These are phyloP conservation scores for Cenchrus americanus DNA, from an alignment of 176 grass and related monocot genomes.

Conservation along the genomic window DNA sequence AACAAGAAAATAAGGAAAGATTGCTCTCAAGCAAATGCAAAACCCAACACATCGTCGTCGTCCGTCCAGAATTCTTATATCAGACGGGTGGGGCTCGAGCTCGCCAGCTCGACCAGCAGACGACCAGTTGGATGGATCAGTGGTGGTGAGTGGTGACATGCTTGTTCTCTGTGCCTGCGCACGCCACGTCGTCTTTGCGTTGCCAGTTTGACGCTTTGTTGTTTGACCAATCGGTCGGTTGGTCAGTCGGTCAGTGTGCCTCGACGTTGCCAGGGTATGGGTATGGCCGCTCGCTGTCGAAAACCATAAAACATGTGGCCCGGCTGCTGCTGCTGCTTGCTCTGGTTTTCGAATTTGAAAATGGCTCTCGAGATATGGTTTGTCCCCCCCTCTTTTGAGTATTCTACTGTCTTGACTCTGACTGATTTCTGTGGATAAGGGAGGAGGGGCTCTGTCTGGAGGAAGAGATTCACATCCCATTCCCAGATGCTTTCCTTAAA, in stretches of 20 bases:
- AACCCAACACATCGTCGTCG: too few relatives aligned
- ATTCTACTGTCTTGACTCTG: too few relatives aligned
- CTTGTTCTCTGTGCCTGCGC: constrained; percentile 3
- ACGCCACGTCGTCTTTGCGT: neutral
- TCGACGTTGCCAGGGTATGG: constrained; percentile 18
- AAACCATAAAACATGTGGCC: neutral
- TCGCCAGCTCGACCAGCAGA: too few relatives aligned
- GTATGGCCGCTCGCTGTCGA: constrained; percentile 12
- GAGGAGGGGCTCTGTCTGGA: neutral
- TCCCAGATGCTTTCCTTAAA: too few relatives aligned
- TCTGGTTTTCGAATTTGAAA: neutral
- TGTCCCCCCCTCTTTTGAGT: neutral
- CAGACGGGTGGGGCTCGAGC: too few relatives aligned
- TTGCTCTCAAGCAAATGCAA: too few relatives aligned
- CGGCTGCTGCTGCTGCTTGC: neutral
- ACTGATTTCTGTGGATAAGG: neutral
- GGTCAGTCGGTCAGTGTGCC: neutral
- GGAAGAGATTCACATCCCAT: neutral
- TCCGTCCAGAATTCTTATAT: too few relatives aligned
- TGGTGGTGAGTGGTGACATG: constrained; percentile 28
- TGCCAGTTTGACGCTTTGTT: constrained; percentile 2
- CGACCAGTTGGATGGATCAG: neutral
- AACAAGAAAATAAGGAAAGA: too few relatives aligned
- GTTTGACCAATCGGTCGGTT: constrained; percentile 24
- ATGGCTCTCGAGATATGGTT: neutral